Base-by-base conservation (phyloP, 371 early-diverging fungal genomes). In the Catenaria anguillulae region DNA sequence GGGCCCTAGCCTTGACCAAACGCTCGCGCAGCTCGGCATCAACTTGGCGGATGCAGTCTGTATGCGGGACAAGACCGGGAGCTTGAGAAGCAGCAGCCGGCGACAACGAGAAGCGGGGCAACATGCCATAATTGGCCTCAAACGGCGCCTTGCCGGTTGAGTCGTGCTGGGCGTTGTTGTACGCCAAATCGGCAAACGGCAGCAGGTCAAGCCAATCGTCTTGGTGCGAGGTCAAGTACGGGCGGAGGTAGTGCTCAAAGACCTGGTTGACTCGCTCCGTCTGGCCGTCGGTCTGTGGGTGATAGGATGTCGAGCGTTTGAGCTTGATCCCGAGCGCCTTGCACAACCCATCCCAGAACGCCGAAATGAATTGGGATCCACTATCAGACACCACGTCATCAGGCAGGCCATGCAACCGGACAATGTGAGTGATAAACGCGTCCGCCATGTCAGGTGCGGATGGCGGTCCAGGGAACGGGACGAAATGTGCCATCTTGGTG, bases 281-380 rank as follows among this genome's bases (percentile, higher is more conserved):
- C 64, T 80, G 79, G 13, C 76, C 76, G 62, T 80, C 76, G 1
- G 78, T 74, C 62, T 82, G 76, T 0, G 76, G 78, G 55, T 77
- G 75, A 61, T 62, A 74, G 0, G 74, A 63, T 0, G 74, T 72
- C 0, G 77, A 77, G 24, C 75, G 34, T 6, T 68, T 65, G 2
- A 60, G 59, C 24, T 71, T 68, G 54, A 73, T 64, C 0, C 64
- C 45, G 5, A 45, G 45, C n/a, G 45, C 5, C 2, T 45, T 37
- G 37, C 37, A 37, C 37, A 37, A 13, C 13, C 37, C 8, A 4
- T 4, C 37, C 75, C 73, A 78, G 54, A 76, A 75, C 15, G 31
- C 5, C 2, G 72, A 68, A 1, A 48, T 68, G 45, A 80, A 79
- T 60, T 67, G 65, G 21, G 75, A 56, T n/a, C 73, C 79, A 0